These are phyloP conservation scores for Apocynum venetum DNA, from an alignment of 257 asterid genomes.

Conservation along the genomic window DNA sequence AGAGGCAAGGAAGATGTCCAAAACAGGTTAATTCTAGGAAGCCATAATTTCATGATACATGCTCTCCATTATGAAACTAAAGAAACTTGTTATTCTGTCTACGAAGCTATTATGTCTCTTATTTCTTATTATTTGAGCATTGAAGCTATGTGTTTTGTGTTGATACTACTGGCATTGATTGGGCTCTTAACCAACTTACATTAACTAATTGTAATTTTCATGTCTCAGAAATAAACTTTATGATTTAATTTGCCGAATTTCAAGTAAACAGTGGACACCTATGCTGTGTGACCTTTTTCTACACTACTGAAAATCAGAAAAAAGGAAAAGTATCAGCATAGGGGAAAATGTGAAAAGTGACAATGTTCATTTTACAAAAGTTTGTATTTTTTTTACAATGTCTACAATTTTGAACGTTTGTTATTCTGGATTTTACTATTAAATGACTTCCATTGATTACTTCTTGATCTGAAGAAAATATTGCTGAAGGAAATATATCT, in stretches of 20 bases:
- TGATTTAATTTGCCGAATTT: neutral
- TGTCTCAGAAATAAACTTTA: neutral
- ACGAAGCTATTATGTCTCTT: neutral
- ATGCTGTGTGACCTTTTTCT: neutral
- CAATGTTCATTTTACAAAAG: neutral
- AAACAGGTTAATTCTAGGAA: constrained; percentile 48
- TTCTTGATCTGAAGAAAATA: neutral
- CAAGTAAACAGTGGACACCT: neutral
- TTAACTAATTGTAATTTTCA: neutral
- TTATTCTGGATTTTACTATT: neutral
- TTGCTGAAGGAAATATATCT: neutral
- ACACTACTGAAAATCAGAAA: neutral
- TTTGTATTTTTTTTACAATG: too few relatives aligned
- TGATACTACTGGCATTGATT: neutral
- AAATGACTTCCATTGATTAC: neutral
- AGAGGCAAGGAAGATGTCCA: constrained; percentile 95
- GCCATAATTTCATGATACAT: neutral
- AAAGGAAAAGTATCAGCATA: neutral
- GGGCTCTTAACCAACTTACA: neutral
- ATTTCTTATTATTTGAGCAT: neutral
- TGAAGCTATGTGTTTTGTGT: neutral
- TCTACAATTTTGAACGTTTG: neutral
- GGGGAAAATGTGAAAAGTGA: neutral
- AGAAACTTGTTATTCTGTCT: neutral
- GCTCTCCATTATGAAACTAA: neutral